Evolutionary conservation across 108 stramenopile genomes (phyloP).

Genomic region (Cyclotella atomus): DNA sequence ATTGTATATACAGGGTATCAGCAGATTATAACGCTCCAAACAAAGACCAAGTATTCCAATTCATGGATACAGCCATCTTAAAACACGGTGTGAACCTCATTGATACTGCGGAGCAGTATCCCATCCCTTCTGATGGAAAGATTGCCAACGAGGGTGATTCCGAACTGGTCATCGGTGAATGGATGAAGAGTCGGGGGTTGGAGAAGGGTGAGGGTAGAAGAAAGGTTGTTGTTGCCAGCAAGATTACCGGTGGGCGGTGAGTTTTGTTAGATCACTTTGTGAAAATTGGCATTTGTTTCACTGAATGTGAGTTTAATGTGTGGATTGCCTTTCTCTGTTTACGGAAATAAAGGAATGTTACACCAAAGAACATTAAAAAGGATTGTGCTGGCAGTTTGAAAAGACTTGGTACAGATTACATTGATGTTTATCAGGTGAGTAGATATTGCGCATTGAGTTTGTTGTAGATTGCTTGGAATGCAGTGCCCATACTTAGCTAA

Average conservation of each 20-base stretch:
- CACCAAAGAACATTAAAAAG: conserved; percentile 49
- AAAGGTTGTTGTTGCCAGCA: conserved; percentile 85
- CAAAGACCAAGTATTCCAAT: conserved; percentile 66
- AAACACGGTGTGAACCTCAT: conserved; percentile 83
- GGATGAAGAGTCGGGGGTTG: conserved; percentile 77
- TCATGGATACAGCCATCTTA: conserved; percentile 84
- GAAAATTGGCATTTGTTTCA: too few species aligned
- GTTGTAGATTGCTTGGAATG: too few species aligned
- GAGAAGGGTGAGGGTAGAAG: conserved; percentile 51
- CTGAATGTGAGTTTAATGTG: too few species aligned
- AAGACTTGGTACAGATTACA: conserved; percentile 78
- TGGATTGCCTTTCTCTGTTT: neutral
- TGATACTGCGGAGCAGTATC: conserved; percentile 90
- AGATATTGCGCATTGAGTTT: too few species aligned
- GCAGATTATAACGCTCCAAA: conserved; percentile 83
- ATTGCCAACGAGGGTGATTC: conserved; percentile 73
- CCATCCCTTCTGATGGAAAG: conserved; percentile 74
- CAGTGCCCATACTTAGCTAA: too few species aligned
- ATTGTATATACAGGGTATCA: conserved; percentile 53
- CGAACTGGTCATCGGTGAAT: conserved; percentile 81
- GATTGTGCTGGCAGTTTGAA: conserved; percentile 73
- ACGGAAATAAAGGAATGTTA: conserved; percentile 43
- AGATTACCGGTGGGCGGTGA: conserved; percentile 86
- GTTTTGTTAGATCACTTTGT: too few species aligned
- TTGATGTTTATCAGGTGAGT: conserved; percentile 80